These are phyloP conservation scores for Leptosphaerulina australis DNA, from an alignment of 2,329 filamentous ascomycete genomes.

Conservation along the genomic window DNA sequence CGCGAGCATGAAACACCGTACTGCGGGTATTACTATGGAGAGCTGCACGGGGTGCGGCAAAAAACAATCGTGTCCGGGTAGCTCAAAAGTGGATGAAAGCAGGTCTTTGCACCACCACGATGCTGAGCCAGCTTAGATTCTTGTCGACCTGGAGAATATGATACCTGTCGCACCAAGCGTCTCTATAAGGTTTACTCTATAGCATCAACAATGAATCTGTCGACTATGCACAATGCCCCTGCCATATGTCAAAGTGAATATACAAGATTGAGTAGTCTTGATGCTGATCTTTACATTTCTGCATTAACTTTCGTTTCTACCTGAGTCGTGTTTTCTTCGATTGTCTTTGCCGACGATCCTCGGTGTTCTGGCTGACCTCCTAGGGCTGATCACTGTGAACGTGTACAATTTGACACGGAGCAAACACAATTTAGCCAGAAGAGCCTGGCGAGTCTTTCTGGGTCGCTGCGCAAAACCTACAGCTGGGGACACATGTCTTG, in stretches of 20 bases:
- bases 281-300: neutral
- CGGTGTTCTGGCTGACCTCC: neutral
- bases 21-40: neutral
- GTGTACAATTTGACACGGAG: neutral
- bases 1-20: neutral
- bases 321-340: constrained; percentile 4
- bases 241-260: neutral
- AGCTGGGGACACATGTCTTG: neutral
- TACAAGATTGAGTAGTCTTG: neutral
- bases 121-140: constrained; percentile 3
- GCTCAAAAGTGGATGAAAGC: constrained; percentile 5
- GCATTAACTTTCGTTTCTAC: neutral
- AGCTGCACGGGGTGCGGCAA: neutral
- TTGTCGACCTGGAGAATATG: constrained; percentile 6
- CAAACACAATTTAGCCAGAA: neutral
- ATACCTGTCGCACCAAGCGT: constrained; percentile 14
- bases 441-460: neutral
- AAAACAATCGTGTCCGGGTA: neutral
- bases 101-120: constrained; percentile 3
- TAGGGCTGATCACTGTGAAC: neutral
- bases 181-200: neutral
- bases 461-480: neutral
- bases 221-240: neutral
- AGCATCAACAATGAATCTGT: neutral
- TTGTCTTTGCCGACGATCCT: constrained; percentile 4